Conservation (phyloP, 2,329 filamentous ascomycete genomes). For the Talaromyces sp. region DNA sequence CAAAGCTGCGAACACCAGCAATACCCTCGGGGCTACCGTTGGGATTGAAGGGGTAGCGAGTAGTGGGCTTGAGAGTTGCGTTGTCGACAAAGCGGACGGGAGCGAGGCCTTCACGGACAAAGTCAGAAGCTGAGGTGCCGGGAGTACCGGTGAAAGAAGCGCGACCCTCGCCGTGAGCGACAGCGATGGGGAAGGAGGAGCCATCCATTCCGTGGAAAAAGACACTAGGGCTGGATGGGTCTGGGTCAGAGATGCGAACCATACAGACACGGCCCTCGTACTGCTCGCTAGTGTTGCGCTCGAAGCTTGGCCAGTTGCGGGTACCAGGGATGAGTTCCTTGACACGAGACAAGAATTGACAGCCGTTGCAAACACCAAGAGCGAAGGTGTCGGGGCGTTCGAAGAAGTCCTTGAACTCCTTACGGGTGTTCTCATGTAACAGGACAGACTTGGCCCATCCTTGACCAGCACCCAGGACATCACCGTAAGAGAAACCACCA, state of each 20-base stretch:
- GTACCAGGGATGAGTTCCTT: conserved; percentile 87
- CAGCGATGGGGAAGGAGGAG: conserved; percentile 78
- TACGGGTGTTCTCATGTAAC: conserved; percentile 73
- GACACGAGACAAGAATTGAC: conserved; percentile 86
- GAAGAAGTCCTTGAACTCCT: conserved; percentile 85
- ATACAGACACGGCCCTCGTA: conserved; percentile 88
- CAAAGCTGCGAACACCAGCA: conserved; percentile 73
- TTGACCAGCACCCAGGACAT: conserved; percentile 89
- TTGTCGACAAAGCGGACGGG: conserved; percentile 87
- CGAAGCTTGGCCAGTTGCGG: conserved; percentile 79
- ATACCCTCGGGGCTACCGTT: conserved; percentile 84
- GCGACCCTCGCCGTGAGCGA: conserved; percentile 88
- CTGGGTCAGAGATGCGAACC: conserved; percentile 73
- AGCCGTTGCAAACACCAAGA: conserved; percentile 95
- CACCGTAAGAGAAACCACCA: conserved; percentile 94
- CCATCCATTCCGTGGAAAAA: conserved; percentile 90
- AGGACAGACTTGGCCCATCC: conserved; percentile 96
- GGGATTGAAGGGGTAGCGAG: conserved; percentile 84
- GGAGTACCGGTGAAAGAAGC: conserved; percentile 67
- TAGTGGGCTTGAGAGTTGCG: conserved; percentile 67
- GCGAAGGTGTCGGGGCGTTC: conserved; percentile 85
- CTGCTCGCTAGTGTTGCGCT: conserved; percentile 80
- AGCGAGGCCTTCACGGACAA: conserved; percentile 70
- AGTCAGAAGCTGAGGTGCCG: conserved; percentile 44
- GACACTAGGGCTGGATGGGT: conserved; percentile 63